A percentile compares a stretch with the other conserved stretches of the same genome.
phyloP scores from a whole-genome alignment of 164 flowering plant genomes.

The Akebia trifoliata region DNA sequence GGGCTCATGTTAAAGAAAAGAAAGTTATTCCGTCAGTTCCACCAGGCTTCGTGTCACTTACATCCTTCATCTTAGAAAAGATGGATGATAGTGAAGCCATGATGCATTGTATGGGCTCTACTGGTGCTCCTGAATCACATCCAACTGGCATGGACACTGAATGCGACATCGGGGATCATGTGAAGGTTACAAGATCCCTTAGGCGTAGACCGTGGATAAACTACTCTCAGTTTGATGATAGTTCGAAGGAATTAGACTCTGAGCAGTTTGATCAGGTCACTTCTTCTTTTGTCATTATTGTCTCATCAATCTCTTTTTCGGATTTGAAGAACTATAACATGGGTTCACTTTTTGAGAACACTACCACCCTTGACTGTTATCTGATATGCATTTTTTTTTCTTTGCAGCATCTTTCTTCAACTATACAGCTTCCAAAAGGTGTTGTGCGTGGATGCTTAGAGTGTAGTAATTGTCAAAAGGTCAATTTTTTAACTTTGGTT shows the following conservation, averaged over 20 bases:
- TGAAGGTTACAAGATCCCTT: slow-evolving; percentile 30
- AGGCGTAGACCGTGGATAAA: slow-evolving; percentile 56
- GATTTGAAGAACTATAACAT: background rate
- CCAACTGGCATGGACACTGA: slow-evolving; percentile 14
- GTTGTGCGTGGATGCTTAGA: slow-evolving; percentile 79
- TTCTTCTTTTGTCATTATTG: slow-evolving; percentile 6
- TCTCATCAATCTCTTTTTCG: background rate
- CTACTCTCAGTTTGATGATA: slow-evolving; percentile 35
- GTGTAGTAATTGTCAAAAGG: slow-evolving; percentile 90
- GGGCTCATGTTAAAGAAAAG: slow-evolving; percentile 8
- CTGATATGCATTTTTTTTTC: slow-evolving; percentile 5
- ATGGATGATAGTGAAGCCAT: slow-evolving; percentile 18
- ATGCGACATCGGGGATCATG: slow-evolving; percentile 20
- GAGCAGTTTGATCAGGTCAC: slow-evolving; percentile 45
- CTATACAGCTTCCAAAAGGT: slow-evolving; percentile 66
- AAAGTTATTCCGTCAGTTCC: slow-evolving; percentile 32
- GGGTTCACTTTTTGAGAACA: background rate
- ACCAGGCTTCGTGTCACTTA: slow-evolving; percentile 57
- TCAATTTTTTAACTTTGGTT: slow-evolving; percentile 15
- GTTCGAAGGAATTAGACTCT: slow-evolving; percentile 59
- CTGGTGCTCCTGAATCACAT: slow-evolving; percentile 19
- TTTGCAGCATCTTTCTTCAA: slow-evolving; percentile 37
- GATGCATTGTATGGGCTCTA: slow-evolving; percentile 14
- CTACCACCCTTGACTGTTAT: background rate
- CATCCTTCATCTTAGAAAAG: slow-evolving; percentile 51